Conservation (phyloP, 371 early-diverging fungal genomes). For the Apophysomyces elegans region DNA sequence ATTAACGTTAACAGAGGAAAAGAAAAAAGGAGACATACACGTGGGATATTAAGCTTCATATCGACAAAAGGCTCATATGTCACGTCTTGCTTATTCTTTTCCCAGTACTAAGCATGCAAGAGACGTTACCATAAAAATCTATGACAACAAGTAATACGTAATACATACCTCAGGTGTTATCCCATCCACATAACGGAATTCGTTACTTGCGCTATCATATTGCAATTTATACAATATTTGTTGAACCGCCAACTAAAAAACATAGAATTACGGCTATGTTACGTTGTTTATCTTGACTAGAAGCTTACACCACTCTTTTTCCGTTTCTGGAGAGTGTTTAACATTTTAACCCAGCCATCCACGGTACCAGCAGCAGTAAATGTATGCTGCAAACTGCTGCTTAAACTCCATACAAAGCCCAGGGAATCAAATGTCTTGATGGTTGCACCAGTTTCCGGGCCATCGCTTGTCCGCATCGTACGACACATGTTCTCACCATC, state of each 20-base stretch:
- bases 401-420: slow-evolving; percentile 7
- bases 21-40: not conserved
- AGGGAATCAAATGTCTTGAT: not conserved
- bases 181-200: slow-evolving; percentile 24
- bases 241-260: slow-evolving; percentile 3
- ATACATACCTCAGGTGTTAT: slow-evolving; percentile 16
- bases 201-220: slow-evolving; percentile 17
- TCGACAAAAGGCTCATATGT: not conserved
- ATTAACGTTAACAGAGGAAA: too few species aligned
- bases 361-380: slow-evolving; percentile 9
- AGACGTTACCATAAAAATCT: too few species aligned
- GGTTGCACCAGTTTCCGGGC: not conserved
- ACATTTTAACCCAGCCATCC: slow-evolving; percentile 26
- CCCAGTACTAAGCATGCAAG: not conserved
- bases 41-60: not conserved
- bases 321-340: slow-evolving; percentile 17
- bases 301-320: slow-evolving; percentile 10
- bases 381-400: slow-evolving; percentile 19
- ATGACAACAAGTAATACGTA: not conserved
- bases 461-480: not conserved
- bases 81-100: not conserved
- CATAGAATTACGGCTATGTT: not conserved
- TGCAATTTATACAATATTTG: slow-evolving; percentile 23
- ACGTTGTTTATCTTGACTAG: not conserved
- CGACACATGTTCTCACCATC: slow-evolving; percentile 23